Base-by-base conservation (phyloP, 2,329 filamentous ascomycete species). In the Zalaria obscura region DNA sequence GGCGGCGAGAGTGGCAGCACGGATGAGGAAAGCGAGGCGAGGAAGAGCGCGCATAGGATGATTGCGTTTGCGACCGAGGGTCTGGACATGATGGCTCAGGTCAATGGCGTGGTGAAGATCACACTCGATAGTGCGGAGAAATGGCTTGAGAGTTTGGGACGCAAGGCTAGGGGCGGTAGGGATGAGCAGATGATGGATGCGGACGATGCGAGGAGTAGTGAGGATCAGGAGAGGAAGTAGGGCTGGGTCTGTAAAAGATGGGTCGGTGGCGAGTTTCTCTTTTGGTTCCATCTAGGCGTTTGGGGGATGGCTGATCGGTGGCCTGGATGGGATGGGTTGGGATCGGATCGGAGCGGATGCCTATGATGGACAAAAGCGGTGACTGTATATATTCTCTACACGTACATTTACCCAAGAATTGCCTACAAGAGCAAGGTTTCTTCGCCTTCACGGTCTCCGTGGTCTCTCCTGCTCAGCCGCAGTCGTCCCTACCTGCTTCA, bases 71-170 rank as follows among this genome's bases (percentile, higher is more conserved):
- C 89, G 5, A 83, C 82, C 53, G 89, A 96, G 58, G 86, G 88
- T 0, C 68, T 96, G 9, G 87, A 95, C 51, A 94, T 96, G 81
- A 87, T 96, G 72, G 75, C 78, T 1, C 87, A 95, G 58, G 86
- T 98, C 39, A 91, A 80, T 34, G 78, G 80, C 4, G 84, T 95
- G 2, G 73, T 96, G 5, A 84, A 93, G 50, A 83, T 86, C 40
- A 96, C 91, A 0, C 82, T 96, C 40, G 75, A 83, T 42, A 91
- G 83, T 52, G 91, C 91, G 0, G 89, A 96, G 61, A 77, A 80
- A 51, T 96, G 91, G 91, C 84, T 89, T 49, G 82, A 88, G 45
- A 71, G 38, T 25, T 11, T 45, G n/a, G 38, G 38, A 6, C 38
- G 43, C 26, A 41, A 36, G n/a, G 39, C 32, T 25, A 40, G 29